Evolutionary conservation across 1,284 basidiomycete genomes (phyloP), one percentile per base, ranked within the genome.

Genomic region (Athelia sp.): DNA sequence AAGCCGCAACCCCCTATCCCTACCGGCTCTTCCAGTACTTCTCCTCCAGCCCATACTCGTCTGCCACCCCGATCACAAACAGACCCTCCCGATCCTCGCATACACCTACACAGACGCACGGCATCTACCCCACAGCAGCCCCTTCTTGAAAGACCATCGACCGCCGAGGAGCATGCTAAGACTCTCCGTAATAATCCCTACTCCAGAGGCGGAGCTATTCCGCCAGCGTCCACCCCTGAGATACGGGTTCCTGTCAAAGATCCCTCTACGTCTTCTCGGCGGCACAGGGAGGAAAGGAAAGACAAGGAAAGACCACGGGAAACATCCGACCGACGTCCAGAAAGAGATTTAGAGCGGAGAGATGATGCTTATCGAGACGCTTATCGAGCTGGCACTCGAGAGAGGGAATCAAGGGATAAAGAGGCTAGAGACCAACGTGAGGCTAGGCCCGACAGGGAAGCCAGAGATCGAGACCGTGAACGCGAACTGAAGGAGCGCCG

Each of bases 61-160:
- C 14, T 26, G 29, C 29, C 22, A 15, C 67, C 65, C 23, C 63
- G 50, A 54, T 53, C 55, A 17, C 58, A 63, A 44, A 46, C 56
- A 49, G 64, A 69, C 19, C 19, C 51, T 19, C 50, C 58, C 3
- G 64, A 67, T 50, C 51, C 62, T 43, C 58, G 54, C 49, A 9
- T 52, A 1, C 42, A 53, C 35, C 13, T 26, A 19, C 48, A 58
- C 3, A 52, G 54, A 34, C 63, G 54, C 2, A 45, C 51, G 9
- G 23, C 21, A 14, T 18, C 54, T 14, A 47, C 56, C 8, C 50
- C 54, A 26, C 53, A 52, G 15, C 58, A 62, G 2, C 11, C 59
- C 8, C 43, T 54, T 3, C 51, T 60, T 45, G 61, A 69, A 17
- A 56, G 52, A 26, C 47, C 47, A 3, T 54, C 63, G 18, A 35